Evolutionary conservation across 2,329 filamentous ascomycete genomes (phyloP), one percentile per base, ranked within the genome.

Genomic region (Aspergillus japonicus): DNA sequence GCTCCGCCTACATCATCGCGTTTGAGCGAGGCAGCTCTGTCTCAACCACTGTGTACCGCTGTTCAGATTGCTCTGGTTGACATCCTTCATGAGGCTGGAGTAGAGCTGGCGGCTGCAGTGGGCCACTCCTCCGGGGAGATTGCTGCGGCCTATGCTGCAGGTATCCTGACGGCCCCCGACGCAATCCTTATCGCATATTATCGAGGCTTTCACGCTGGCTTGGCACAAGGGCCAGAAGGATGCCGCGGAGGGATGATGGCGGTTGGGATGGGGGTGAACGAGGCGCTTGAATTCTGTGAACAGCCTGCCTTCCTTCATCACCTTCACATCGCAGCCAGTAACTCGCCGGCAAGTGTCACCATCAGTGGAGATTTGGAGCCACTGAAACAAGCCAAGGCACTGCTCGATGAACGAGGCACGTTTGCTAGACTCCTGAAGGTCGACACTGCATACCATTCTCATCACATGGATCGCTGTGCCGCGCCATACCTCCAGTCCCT

Each of bases 111-210:
- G 3, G 74, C 72, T 1, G 78, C 80, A 0, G 74, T 81, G 5
- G 81, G 82, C 5, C 81, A 83, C 62, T 82, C 80, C 0, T 80
- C 78, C 0, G 82, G 82, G 2, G 82, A 84, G 62, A 83, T 83
- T n/a, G 80, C 68, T 0, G 81, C 81, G 0, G 82, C 80, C 0
- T 85, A 83, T 61, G 80, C 81, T 0, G 78, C 81, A 0, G 82
- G 81, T 0, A 70, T 76, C 16, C 70, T 70, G 0, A 71, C 71
- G 2, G 52, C 65, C 1, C 76, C 80, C 11, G 81, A 81, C 4
- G 23, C 23, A 2, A 79, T 83, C 4, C 67, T 66, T 0, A 71
- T 78, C 16, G 80, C 81, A 0, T 83, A 81, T 63, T 79, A 79
- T 56, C 77, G 82, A 1, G 81, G 81, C 0, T 63, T 23, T 23